These are phyloP conservation scores for Puccinia triticina DNA, from an alignment of 1,284 basidiomycete species.

Conservation along the genomic window DNA sequence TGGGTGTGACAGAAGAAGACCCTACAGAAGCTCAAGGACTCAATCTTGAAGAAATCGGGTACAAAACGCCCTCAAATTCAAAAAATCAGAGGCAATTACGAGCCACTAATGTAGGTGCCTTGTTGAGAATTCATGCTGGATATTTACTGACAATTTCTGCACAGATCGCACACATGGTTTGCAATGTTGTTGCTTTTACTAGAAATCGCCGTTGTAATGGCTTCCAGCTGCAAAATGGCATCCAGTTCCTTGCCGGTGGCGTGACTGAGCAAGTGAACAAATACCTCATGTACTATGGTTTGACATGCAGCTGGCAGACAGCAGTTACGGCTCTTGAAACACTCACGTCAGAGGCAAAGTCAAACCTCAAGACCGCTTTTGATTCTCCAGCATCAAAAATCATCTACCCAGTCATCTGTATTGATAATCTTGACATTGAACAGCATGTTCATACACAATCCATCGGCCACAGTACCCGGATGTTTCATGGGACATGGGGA, in stretches of 20 bases:
- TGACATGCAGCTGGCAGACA: background rate
- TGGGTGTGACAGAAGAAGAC: background rate
- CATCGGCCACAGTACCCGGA: background rate
- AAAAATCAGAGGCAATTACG: background rate
- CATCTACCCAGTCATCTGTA: background rate
- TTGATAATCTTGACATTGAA: conserved; percentile 29
- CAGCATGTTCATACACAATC: background rate
- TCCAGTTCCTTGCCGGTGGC: conserved; percentile 2
- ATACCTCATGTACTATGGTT: background rate
- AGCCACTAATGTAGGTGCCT: background rate
- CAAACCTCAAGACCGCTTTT: background rate
- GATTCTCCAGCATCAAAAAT: background rate
- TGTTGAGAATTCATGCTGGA: background rate
- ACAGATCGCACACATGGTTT: background rate
- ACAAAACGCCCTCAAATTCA: background rate
- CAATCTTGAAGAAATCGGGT: background rate
- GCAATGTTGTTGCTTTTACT: background rate
- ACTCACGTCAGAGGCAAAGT: background rate
- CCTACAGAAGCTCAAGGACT: background rate
- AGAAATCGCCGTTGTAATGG: conserved; percentile 2
- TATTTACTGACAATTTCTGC: background rate
- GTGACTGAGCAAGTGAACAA: background rate
- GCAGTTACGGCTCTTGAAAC: background rate
- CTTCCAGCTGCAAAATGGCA: background rate
- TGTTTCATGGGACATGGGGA: conserved; percentile 15